Evolutionary conservation across 2,329 filamentous ascomycete genomes (phyloP), one percentile per base, ranked within the genome.

Genomic region (Epichloe brachyelytri): DNA sequence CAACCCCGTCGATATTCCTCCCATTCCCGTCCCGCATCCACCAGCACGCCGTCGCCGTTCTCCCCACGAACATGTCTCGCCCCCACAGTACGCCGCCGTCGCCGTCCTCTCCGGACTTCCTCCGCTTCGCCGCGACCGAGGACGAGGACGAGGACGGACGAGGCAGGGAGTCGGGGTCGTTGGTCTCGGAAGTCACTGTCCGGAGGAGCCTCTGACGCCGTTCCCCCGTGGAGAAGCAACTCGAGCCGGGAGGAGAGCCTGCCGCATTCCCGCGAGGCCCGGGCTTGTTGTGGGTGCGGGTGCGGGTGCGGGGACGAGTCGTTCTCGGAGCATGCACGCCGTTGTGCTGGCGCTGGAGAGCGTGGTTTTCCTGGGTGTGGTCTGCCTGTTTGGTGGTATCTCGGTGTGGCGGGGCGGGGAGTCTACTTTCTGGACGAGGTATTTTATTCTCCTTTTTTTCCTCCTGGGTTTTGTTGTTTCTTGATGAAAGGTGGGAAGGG

Each of bases 331-430:
- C n/a, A 41, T 41, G 43, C 43, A 44, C 7, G 43, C 12, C 11
- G 26, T 44, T 6, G 22, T 33, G 17, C 53, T 67, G n/a, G 55
- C 40, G 19, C 10, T 60, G 43, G 60, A 67, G 51, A 59, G 57
- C 48, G 20, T 52, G 2, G 57, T 58, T 8, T 54, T 60, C n/a
- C 39, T 63, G 36, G 52, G 40, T 0, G 56, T 64, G 17, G 58
- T 63, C 20, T 56, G 61, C 11, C 57, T 59, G 11, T 46, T 65
- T 22, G 55, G 60, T 33, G 63, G 61, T 50, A 54, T 62, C 37
- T 57, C 58, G 2, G 51, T 64, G 15, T 62, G 58, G 58, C 55
- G 57, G 51, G 52, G 52, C 1, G 57, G 58, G 0, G 61, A 60
- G 8, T 55, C 56, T 5, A 53, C 52, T 4, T 60, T 64, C 40